Conservation (phyloP, 805 yeast species). For the Monosporozyma solicola region DNA sequence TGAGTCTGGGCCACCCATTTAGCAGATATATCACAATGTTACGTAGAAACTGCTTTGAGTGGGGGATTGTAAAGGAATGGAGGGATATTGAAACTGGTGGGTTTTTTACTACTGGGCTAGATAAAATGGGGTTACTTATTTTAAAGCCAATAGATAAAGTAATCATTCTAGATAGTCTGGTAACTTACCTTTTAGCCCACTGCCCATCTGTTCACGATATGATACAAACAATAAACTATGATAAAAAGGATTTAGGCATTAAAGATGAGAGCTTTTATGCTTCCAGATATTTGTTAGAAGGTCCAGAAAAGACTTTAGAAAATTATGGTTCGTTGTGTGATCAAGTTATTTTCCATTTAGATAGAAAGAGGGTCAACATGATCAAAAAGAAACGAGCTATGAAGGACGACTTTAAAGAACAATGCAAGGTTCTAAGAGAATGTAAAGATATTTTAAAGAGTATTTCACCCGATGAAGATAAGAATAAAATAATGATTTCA, state of each 20-base stretch:
- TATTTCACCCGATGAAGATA: slow-evolving; percentile 6
- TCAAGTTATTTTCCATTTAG: slow-evolving; percentile 17
- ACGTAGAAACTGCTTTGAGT: slow-evolving; percentile 15
- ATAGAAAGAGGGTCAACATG: slow-evolving; percentile 18
- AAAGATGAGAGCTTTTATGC: slow-evolving; percentile 23
- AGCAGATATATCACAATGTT: slow-evolving; percentile 16
- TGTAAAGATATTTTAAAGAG: slow-evolving; percentile 13
- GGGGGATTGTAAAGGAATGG: slow-evolving; percentile 30
- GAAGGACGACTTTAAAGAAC: slow-evolving; percentile 17
- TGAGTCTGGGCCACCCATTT: slow-evolving; percentile 15
- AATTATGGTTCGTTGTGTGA: slow-evolving; percentile 21
- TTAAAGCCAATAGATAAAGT: slow-evolving; percentile 22
- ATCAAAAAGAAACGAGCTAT: slow-evolving; percentile 14
- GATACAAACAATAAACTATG: slow-evolving; percentile 20
- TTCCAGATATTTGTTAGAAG: slow-evolving; percentile 20
- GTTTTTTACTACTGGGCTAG: slow-evolving; percentile 15
- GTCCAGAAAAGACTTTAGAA: slow-evolving; percentile 15
- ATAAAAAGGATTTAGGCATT: slow-evolving; percentile 22
- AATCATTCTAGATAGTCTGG: slow-evolving; percentile 16
- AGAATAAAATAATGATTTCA: slow-evolving; percentile 7
- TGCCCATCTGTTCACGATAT: slow-evolving; percentile 23
- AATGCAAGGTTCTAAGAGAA: slow-evolving; percentile 14
- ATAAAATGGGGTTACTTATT: slow-evolving; percentile 19
- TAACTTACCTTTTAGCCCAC: slow-evolving; percentile 20
- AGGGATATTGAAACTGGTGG: slow-evolving; percentile 19